Base-by-base conservation (phyloP, 768 basidiomycete genomes). In the Leccinellum rugosiceps region DNA sequence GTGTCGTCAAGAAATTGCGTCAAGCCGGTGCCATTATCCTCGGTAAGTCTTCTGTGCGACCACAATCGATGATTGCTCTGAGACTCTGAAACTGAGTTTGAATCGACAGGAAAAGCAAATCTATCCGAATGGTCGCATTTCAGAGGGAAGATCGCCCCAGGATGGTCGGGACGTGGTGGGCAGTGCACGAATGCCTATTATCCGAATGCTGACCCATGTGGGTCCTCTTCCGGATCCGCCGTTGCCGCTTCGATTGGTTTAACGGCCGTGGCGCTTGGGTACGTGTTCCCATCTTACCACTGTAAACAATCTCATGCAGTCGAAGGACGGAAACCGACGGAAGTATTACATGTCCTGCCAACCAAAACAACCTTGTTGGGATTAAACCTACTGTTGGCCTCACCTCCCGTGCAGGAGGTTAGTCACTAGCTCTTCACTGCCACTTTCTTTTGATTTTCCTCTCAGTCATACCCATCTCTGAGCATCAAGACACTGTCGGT, bases 331-430 rank as follows among this genome's bases (percentile, higher is more conserved):
- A 83, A 55, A 82, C 82, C 0, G 77, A 80, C 56, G 81, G 84
- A 7, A 82, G 82, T 53, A 83, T 84, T 25, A 79, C 75, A 5
- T 83, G 77, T 58, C 85, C 83, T 23, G 68, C 79, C 0, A 75
- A 74, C 60, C 67, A 76, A 19, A 84, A 84, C 52, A 84, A 84
- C 59, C 45, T 84, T 6, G 84, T 75, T 4, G 84, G 83, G 0
- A 81, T 86, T 48, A 84, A 84, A 61, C 82, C 85, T 0, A 85
- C 81, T 3, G 76, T 85, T 9, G 84, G 84, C 0, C 67, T 84
- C 32, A 83, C 82, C 3, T 85, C 83, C 5, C 75, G 83, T 14
- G 80, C 82, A 15, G 84, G 83, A 67, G 84, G 84, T 80, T 56
- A 44, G 67, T 25, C 9, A 38, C 19, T 30, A 41, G 30, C 8